A percentile compares a stretch with the other conserved stretches of the same genome.
Evolutionary conservation across 805 yeast genomes (phyloP).

Genomic region (Suhomyces kilbournensis): DNA sequence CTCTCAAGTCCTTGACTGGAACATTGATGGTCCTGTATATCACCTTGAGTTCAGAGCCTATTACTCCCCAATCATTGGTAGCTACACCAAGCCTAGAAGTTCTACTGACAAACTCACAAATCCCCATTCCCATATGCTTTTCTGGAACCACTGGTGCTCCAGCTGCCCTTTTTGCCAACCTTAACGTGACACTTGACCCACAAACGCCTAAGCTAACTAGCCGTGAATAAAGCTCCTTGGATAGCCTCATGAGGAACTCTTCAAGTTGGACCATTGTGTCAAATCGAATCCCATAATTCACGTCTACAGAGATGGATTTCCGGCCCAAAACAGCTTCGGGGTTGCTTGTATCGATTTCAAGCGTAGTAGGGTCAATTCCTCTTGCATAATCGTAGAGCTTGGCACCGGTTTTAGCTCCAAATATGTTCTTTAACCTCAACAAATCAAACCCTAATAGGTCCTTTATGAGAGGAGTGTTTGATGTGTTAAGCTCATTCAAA

Average conservation of each 20-base stretch:
- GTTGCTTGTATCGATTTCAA: slow-evolving; percentile 50
- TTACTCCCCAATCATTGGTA: slow-evolving; percentile 57
- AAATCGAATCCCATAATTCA: slow-evolving; percentile 88
- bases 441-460: slow-evolving; percentile 38
- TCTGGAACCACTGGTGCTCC: slow-evolving; percentile 73
- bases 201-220: slow-evolving; percentile 43
- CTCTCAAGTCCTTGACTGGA: slow-evolving; percentile 69
- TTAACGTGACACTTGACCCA: slow-evolving; percentile 62
- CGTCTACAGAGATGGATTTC: slow-evolving; percentile 81
- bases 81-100: slow-evolving; percentile 58
- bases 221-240: slow-evolving; percentile 58
- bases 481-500: slow-evolving; percentile 21
- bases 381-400: slow-evolving; percentile 57
- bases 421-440: slow-evolving; percentile 35
- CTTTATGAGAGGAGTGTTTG: slow-evolving; percentile 27
- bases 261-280: slow-evolving; percentile 60
- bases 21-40: slow-evolving; percentile 55
- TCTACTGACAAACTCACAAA: slow-evolving; percentile 62
- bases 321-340: slow-evolving; percentile 48
- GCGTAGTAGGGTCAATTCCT: slow-evolving; percentile 66
- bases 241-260: slow-evolving; percentile 53
- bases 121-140: slow-evolving; percentile 83
- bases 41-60: slow-evolving; percentile 57
- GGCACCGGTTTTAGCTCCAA: slow-evolving; percentile 72
- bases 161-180: slow-evolving; percentile 59